Base-by-base conservation (phyloP, 441 rosid genomes). In the Macaranga tanarius region DNA sequence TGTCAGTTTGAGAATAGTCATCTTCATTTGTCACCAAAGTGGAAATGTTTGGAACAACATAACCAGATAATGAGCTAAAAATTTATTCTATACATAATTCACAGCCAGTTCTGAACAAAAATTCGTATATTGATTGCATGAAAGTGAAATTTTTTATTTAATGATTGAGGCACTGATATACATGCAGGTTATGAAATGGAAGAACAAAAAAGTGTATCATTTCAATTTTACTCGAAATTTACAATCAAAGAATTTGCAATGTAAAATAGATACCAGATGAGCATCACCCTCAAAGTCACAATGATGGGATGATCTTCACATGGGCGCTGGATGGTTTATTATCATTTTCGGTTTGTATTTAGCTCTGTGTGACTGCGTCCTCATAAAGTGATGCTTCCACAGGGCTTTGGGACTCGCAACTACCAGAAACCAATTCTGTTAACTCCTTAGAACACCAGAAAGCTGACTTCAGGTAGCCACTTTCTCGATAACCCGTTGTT, bases 401-500 rank as follows among this genome's bases (percentile, higher is more conserved):
- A 22, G 44, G 56, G 48, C 10, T 69, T 51, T 34, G 16, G 13
- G 54, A 56, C 54, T 48, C 38, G 12, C 45, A 9, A 19, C 3
- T 3, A 1, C 2, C 50, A 10, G 56, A 50, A 54, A 17, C 7
- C 5, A 44, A 54, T 55, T 56, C 52, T 62, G 55, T 52, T 42
- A 22, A 34, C 62, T 62, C 54, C 61, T 52, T 23, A 7, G 69
- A 72, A 62, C 69, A 64, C 65, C 60, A 59, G 4, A 61, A 59
- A 74, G 87, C 83, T 25, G 87, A 83, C 62, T 76, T 83, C 56
- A 70, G 63, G 75, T 82, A 72, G 61, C 87, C 83, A 69, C 64
- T 85, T 69, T 81, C 84, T 76, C 62, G 80, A 73, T 87, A 89
- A 74, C 86, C 75, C 67, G 15, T 73, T 55, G 65, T 75, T 62